Conservation (phyloP, 148 eudicot species). For the Heliamphora exappendiculata region DNA sequence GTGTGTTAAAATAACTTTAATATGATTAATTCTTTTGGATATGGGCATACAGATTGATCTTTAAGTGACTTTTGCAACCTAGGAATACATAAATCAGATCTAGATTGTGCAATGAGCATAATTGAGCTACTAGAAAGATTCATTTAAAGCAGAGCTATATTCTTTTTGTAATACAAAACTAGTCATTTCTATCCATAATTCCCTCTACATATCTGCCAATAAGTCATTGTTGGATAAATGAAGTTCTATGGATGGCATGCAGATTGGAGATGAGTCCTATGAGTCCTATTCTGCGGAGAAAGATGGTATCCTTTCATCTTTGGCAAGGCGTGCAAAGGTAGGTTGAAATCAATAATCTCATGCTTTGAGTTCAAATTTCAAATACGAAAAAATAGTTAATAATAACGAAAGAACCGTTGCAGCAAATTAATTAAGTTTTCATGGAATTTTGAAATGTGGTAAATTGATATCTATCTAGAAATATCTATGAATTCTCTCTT, state of each 20-base stretch:
- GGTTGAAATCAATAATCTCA: background rate
- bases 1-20: background rate
- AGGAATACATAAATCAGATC: background rate
- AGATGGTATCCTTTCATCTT: slow-evolving; percentile 78
- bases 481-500: background rate
- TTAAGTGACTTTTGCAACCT: background rate
- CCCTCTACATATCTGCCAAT: background rate
- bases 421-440: background rate
- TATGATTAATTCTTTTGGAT: background rate
- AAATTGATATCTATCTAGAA: background rate
- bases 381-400: background rate
- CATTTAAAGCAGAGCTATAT: background rate
- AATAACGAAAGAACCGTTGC: background rate
- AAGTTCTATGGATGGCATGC: slow-evolving; percentile 3
- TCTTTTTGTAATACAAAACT: background rate
- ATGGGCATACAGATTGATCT: background rate
- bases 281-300: slow-evolving; percentile 68
- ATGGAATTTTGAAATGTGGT: background rate
- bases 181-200: background rate
- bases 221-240: background rate
- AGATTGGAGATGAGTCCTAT: slow-evolving; percentile 93
- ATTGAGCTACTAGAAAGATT: background rate
- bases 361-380: background rate
- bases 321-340: slow-evolving; percentile 94
- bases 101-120: background rate